A percentile compares a stretch with the other conserved stretches of the same genome.
phyloP scores from a whole-genome alignment of 768 basidiomycete genomes.

The Coprinopsis sp. region DNA sequence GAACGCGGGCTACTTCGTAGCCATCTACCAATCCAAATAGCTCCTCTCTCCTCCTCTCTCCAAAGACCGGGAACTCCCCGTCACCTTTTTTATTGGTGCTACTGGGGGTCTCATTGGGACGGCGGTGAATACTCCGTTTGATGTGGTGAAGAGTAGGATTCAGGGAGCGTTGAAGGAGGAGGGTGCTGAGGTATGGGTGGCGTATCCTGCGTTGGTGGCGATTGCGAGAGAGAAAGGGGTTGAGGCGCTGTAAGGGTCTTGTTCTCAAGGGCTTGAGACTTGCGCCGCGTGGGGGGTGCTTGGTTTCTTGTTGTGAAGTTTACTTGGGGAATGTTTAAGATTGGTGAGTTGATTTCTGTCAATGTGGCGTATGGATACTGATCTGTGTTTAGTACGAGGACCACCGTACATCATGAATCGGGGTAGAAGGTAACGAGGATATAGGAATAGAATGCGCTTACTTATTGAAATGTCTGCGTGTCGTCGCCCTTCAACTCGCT shows the following conservation, averaged over 20 bases:
- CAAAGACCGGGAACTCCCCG: conserved; percentile 61
- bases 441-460: too few relatives aligned
- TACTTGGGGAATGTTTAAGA: conserved; percentile 71
- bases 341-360: conserved; percentile 38
- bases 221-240: conserved; percentile 87
- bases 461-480: too few relatives aligned
- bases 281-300: conserved; percentile 93
- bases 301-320: conserved; percentile 88
- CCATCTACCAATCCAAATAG: conserved; percentile 79
- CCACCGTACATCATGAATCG: conserved; percentile 48
- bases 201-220: conserved; percentile 80
- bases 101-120: conserved; percentile 91
- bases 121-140: conserved; percentile 79
- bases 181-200: conserved; percentile 85
- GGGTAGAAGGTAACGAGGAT: too few relatives aligned
- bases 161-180: conserved; percentile 66
- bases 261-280: conserved; percentile 91
- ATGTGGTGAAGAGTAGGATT: conserved; percentile 91
- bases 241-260: conserved; percentile 90
- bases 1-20: conserved; percentile 96
- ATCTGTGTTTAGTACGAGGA: conserved; percentile 36
- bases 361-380: not conserved
- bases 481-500: too few relatives aligned
- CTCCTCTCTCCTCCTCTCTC: conserved; percentile 79
- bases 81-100: conserved; percentile 89